These are phyloP conservation scores for Anthracocystis walkeri DNA, from an alignment of 1,284 basidiomycete species.

Conservation along the genomic window DNA sequence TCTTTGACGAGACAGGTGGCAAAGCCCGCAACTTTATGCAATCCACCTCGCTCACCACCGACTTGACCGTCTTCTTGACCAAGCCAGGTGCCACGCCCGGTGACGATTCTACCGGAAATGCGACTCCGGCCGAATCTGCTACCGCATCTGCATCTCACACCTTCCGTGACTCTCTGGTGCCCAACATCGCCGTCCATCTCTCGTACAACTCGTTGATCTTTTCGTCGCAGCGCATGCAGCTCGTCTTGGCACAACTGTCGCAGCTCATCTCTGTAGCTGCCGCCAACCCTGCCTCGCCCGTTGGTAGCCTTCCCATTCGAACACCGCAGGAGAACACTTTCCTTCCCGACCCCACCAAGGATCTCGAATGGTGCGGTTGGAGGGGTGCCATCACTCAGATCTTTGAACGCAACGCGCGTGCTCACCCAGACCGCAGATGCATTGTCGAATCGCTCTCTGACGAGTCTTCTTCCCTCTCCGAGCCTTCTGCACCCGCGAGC, in stretches of 20 bases:
- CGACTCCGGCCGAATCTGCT: slow-evolving; percentile 17
- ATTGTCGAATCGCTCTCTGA: slow-evolving; percentile 73
- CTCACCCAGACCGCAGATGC: slow-evolving; percentile 64
- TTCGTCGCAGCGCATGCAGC: slow-evolving; percentile 80
- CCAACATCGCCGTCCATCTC: slow-evolving; percentile 80
- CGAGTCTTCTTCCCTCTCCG: slow-evolving; percentile 74
- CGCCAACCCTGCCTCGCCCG: slow-evolving; percentile 71
- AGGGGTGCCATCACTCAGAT: slow-evolving; percentile 91
- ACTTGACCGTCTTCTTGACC: slow-evolving; percentile 81
- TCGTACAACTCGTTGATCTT: slow-evolving; percentile 97
- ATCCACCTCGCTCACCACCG: slow-evolving; percentile 79
- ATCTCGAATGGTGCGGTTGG: slow-evolving; percentile 97
- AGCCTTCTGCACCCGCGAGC: slow-evolving; percentile 73
- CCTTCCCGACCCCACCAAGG: slow-evolving; percentile 85
- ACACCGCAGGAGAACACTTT: slow-evolving; percentile 78
- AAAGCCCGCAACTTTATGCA: slow-evolving; percentile 70
- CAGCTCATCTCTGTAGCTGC: slow-evolving; percentile 80
- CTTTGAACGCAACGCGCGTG: slow-evolving; percentile 64
- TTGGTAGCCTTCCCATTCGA: slow-evolving; percentile 63
- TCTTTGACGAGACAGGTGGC: slow-evolving; percentile 90
- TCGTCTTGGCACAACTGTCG: slow-evolving; percentile 87
- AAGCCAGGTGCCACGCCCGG: slow-evolving; percentile 55
- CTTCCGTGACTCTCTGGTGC: slow-evolving; percentile 71
- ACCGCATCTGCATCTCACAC: slow-evolving; percentile 23
- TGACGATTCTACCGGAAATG: slow-evolving; percentile 25